Evolutionary conservation across 2,329 filamentous ascomycete genomes (phyloP).

Genomic region (Trichoderma endophyticum): DNA sequence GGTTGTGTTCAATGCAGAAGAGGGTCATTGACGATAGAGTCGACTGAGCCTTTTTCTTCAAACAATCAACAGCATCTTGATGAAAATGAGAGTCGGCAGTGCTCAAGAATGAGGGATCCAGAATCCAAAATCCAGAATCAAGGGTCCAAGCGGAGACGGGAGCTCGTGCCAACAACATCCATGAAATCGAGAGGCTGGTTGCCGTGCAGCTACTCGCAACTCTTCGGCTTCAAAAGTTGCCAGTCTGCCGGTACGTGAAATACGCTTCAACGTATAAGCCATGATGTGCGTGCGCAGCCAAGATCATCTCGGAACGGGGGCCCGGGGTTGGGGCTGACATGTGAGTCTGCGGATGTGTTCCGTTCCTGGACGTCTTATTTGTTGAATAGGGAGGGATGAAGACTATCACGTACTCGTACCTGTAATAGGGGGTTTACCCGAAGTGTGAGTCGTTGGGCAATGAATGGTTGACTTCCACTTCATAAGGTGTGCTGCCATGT

Average conservation of each 20-base stretch:
- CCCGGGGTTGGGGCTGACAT: background rate
- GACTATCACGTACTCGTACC: background rate
- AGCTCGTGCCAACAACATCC: background rate
- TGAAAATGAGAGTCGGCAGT: background rate
- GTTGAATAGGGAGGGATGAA: background rate
- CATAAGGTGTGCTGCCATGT: background rate
- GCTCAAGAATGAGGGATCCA: background rate
- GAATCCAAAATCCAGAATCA: background rate
- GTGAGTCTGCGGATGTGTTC: constrained; percentile 4
- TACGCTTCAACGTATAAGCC: background rate
- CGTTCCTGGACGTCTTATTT: background rate
- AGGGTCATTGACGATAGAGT: background rate
- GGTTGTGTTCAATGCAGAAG: background rate
- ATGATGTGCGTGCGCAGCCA: constrained; percentile 2
- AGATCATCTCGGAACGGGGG: constrained; percentile 8
- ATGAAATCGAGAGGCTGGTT: background rate
- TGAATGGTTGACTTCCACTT: background rate
- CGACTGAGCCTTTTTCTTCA: background rate
- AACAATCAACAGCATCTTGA: background rate
- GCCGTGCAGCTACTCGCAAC: background rate
- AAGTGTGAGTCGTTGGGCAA: background rate
- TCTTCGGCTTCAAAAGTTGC: background rate
- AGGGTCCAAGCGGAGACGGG: background rate
- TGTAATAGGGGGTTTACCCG: background rate
- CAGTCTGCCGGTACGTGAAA: background rate